phyloP scores from a whole-genome alignment of 352 stramenopile genomes.

The Elongisporangium senticosum region DNA sequence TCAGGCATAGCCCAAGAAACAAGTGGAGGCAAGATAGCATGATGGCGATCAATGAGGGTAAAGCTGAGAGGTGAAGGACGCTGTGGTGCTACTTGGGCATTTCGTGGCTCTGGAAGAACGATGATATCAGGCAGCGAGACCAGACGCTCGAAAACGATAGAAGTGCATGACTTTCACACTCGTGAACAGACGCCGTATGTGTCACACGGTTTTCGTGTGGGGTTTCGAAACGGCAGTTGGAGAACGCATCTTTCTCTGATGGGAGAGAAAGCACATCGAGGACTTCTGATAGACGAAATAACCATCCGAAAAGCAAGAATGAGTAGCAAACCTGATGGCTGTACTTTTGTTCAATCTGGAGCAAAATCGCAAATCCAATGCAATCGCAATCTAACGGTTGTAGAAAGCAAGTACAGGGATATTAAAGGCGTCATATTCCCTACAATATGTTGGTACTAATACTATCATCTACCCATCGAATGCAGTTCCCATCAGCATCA shows the following conservation, averaged over 20 bases:
- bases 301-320: background rate
- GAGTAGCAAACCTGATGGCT: background rate
- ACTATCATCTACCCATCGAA: conserved; percentile 80
- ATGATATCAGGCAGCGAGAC: background rate
- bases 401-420: background rate
- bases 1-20: background rate
- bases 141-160: background rate
- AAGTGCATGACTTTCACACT: background rate
- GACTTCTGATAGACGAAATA: background rate
- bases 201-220: background rate
- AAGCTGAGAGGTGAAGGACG: too few relatives aligned
- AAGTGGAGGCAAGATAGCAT: background rate
- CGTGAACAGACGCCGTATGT: background rate
- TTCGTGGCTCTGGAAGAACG: too few relatives aligned
- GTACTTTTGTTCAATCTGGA: background rate
- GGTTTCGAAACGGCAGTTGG: background rate
- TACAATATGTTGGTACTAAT: conserved; percentile 56
- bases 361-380: background rate
- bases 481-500: conserved; percentile 61
- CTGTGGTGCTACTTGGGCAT: background rate
- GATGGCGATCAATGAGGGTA: background rate
- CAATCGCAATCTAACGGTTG: background rate
- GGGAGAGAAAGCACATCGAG: background rate
- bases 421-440: background rate
- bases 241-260: background rate